These are phyloP conservation scores for Brachypodium distachyon DNA, from an alignment of 202 grass and related monocot species.

Conservation along the genomic window DNA sequence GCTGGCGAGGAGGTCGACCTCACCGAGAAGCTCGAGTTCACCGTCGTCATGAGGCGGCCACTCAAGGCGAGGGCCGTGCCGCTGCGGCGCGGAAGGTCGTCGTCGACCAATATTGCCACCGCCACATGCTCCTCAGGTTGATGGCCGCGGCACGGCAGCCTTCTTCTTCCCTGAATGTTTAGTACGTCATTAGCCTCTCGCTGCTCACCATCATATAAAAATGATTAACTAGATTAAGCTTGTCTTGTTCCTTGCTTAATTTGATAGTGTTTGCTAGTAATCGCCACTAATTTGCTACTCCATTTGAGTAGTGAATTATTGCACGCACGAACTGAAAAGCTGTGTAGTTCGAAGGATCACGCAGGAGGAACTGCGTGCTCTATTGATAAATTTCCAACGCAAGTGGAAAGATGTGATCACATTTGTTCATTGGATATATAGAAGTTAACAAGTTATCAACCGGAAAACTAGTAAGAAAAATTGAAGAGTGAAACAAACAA, in stretches of 20 bases:
- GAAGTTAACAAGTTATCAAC: no score
- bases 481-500: neutral
- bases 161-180: neutral
- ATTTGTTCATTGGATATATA: neutral
- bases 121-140: neutral
- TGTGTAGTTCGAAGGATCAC: no score
- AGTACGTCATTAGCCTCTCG: neutral
- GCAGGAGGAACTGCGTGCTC: neutral
- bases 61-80: slow-evolving; percentile 35
- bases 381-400: neutral
- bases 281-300: neutral
- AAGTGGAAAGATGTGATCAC: neutral
- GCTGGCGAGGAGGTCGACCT: slow-evolving; percentile 58
- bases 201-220: neutral
- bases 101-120: no score
- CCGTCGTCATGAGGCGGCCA: slow-evolving; percentile 60
- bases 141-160: neutral
- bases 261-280: neutral
- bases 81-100: neutral
- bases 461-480: no score
- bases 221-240: neutral
- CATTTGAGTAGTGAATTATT: neutral
- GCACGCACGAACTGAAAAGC: neutral
- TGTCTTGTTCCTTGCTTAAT: neutral
- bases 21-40: slow-evolving; percentile 54